Evolutionary conservation across 1,284 basidiomycete species (phyloP).

Genomic region (Erythrobasidium hasegawianum): DNA sequence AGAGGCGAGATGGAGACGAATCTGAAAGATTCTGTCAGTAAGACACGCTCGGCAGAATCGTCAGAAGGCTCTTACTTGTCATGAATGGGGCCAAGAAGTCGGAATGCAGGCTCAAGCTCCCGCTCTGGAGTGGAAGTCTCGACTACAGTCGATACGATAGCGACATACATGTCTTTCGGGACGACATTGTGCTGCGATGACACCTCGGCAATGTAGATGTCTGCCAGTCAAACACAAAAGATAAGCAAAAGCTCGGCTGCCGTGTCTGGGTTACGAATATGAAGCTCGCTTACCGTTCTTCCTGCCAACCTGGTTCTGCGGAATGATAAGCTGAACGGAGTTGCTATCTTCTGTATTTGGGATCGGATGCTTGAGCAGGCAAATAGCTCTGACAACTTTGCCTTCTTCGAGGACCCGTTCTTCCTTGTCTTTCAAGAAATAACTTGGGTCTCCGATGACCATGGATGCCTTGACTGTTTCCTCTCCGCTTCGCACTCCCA

Average conservation of each 20-base stretch:
- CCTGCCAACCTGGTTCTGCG: constrained; percentile 93
- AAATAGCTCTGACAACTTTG: constrained; percentile 95
- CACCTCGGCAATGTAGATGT: constrained; percentile 98
- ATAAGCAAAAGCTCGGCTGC: constrained; percentile 6
- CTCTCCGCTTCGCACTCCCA: constrained; percentile 80
- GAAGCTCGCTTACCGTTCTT: constrained; percentile 70
- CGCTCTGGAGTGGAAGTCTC: constrained; percentile 90
- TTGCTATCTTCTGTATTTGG: constrained; percentile 95
- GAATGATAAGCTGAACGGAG: constrained; percentile 95
- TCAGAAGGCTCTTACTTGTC: constrained; percentile 72
- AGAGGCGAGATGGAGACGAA: constrained; percentile 85
- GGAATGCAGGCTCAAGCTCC: constrained; percentile 86
- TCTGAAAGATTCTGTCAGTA: constrained; percentile 52
- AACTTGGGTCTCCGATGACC: constrained; percentile 96
- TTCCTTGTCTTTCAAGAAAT: constrained; percentile 64
- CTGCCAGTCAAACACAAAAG: constrained; percentile 52
- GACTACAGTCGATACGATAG: constrained; percentile 97
- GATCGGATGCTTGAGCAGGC: constrained; percentile 96
- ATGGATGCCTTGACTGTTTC: constrained; percentile 97
- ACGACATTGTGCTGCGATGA: constrained; percentile 97
- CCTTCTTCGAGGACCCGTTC: constrained; percentile 80
- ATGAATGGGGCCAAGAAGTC: constrained; percentile 85
- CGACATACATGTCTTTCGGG: constrained; percentile 88
- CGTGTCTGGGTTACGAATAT: neutral
- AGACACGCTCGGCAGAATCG: neutral